phyloP scores from a whole-genome alignment of 805 yeast species.

The Nematodospora valgi region DNA sequence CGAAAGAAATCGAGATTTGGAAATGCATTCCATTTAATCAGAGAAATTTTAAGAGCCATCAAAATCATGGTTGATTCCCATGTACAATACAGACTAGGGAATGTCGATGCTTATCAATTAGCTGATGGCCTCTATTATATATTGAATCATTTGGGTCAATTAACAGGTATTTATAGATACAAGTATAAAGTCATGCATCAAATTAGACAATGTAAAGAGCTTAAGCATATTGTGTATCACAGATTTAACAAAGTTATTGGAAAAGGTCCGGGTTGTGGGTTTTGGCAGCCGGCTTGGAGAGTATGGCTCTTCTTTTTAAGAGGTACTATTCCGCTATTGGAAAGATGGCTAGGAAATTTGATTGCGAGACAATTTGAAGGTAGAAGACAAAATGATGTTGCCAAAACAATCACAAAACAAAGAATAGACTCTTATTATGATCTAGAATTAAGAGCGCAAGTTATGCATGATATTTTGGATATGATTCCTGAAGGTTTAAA shows the following conservation, averaged over 20 bases:
- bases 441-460: slow-evolving; percentile 87
- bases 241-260: slow-evolving; percentile 84
- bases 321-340: slow-evolving; percentile 87
- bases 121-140: slow-evolving; percentile 94
- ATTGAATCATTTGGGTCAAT: slow-evolving; percentile 88
- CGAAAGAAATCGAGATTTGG: slow-evolving; percentile 95
- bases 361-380: slow-evolving; percentile 95
- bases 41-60: slow-evolving; percentile 82
- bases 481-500: slow-evolving; percentile 95
- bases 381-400: slow-evolving; percentile 83
- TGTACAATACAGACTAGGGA: slow-evolving; percentile 85
- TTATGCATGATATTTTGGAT: slow-evolving; percentile 91
- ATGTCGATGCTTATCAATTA: slow-evolving; percentile 86
- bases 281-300: slow-evolving; percentile 99
- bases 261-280: slow-evolving; percentile 98
- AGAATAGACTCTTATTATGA: slow-evolving; percentile 94
- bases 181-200: slow-evolving; percentile 98
- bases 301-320: slow-evolving; percentile 91
- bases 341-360: slow-evolving; percentile 92
- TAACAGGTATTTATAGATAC: slow-evolving; percentile 95
- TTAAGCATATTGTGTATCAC: slow-evolving; percentile 87
- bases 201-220: slow-evolving; percentile 90
- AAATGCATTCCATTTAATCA: slow-evolving; percentile 87
- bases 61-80: slow-evolving; percentile 91
- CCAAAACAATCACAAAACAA: slow-evolving; percentile 93